Evolutionary conservation across 164 flowering plant species (phyloP).

Genomic region (Kingdonia uniflora): DNA sequence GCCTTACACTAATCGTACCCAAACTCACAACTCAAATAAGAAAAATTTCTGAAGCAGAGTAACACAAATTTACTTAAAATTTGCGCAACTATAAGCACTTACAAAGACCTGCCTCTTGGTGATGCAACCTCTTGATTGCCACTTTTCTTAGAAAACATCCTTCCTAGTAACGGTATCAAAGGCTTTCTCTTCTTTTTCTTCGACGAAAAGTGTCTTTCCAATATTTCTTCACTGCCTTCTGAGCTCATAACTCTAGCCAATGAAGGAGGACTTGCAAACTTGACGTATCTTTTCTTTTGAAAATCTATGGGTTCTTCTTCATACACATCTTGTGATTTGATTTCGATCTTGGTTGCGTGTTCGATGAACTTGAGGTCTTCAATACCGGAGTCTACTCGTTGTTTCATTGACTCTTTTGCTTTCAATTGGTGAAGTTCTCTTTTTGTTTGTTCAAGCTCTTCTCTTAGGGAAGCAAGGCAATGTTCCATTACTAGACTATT

Average conservation of each 20-base stretch:
- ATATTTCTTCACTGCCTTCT: constrained; percentile 12
- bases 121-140: constrained; percentile 17
- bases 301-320: constrained; percentile 24
- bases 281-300: constrained; percentile 58
- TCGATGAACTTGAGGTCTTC: constrained; percentile 53
- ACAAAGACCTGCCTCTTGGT: constrained; percentile 8
- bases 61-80: too few species aligned
- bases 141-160: constrained; percentile 42
- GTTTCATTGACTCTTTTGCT: constrained; percentile 23
- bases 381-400: constrained; percentile 20
- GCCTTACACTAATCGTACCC: too few species aligned
- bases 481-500: constrained; percentile 44
- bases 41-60: too few species aligned
- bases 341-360: constrained; percentile 18
- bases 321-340: constrained; percentile 1
- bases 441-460: constrained; percentile 67
- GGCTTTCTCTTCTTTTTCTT: constrained; percentile 39
- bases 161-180: constrained; percentile 37
- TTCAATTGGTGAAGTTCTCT: constrained; percentile 49
- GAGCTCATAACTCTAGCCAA: constrained; percentile 25
- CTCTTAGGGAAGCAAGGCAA: constrained; percentile 38
- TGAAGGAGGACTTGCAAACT: constrained; percentile 52
- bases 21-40: too few species aligned
- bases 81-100: too few species aligned
- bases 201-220: constrained; percentile 15